These are phyloP conservation scores for Neofusicoccum ribis DNA, from an alignment of 2,329 filamentous ascomycete species.

Conservation along the genomic window DNA sequence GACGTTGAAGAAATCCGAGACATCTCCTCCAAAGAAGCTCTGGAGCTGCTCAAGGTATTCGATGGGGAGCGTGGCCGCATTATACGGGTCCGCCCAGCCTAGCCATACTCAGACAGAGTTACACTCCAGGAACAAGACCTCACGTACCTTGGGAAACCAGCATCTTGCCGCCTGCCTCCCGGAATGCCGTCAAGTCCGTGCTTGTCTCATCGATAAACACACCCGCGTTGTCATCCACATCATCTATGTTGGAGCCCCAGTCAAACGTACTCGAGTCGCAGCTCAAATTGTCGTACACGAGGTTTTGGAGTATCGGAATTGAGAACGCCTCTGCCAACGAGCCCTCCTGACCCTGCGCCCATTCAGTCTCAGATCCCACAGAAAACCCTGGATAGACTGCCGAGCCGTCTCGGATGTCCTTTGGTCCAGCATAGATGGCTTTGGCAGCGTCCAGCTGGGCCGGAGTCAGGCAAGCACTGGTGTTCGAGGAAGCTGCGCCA, in stretches of 20 bases:
- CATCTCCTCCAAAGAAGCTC: neutral
- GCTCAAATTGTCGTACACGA: constrained; percentile 40
- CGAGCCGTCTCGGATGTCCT: constrained; percentile 22
- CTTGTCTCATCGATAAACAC: constrained; percentile 41
- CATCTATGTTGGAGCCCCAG: constrained; percentile 38
- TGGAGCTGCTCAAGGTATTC: constrained; percentile 1
- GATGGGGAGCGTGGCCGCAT: constrained; percentile 12
- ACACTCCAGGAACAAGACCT: neutral
- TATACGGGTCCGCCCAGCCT: constrained; percentile 21
- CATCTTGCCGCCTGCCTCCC: constrained; percentile 38
- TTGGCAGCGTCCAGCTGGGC: constrained; percentile 34
- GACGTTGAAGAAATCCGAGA: constrained; percentile 15
- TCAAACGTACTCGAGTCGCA: constrained; percentile 40
- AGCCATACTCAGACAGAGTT: neutral
- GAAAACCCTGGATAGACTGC: constrained; percentile 44
- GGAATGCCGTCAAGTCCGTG: constrained; percentile 33
- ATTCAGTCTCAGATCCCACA: constrained; percentile 42
- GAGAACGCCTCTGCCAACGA: constrained; percentile 37
- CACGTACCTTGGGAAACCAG: constrained; percentile 37
- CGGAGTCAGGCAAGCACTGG: constrained; percentile 33
- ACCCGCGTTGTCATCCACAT: constrained; percentile 35
- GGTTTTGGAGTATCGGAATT: constrained; percentile 44
- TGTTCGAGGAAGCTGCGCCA: constrained; percentile 6
- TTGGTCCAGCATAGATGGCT: constrained; percentile 36
- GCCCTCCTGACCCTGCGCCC: constrained; percentile 38